Conservation (phyloP, 345 rosid species). For the Adansonia digitata region DNA sequence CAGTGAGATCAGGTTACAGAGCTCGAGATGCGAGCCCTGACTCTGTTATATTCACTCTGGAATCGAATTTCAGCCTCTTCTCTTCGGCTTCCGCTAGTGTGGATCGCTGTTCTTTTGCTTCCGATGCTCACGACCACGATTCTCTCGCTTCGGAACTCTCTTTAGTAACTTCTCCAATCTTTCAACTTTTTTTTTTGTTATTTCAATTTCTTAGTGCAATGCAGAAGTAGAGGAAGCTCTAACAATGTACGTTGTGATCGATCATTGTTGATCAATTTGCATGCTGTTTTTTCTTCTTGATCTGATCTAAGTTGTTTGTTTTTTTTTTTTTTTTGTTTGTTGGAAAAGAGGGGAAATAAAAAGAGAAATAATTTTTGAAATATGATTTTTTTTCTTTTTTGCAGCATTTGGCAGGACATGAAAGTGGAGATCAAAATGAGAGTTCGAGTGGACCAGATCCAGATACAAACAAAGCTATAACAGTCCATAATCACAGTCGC, state of each 20-base stretch:
- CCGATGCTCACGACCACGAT: constrained; percentile 69
- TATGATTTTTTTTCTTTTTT: background rate
- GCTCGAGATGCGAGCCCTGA: constrained; percentile 77
- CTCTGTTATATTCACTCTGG: constrained; percentile 72
- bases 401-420: constrained; percentile 64
- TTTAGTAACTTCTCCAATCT: constrained; percentile 30
- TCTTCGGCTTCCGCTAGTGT: constrained; percentile 88
- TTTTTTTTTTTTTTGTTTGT: background rate
- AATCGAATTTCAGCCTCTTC: constrained; percentile 76
- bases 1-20: constrained; percentile 30
- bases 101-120: constrained; percentile 83
- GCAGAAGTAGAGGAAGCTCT: background rate
- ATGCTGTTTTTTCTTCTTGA: background rate
- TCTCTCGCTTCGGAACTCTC: constrained; percentile 64
- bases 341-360: background rate
- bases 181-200: background rate
- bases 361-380: background rate
- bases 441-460: constrained; percentile 63
- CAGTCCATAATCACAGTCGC: constrained; percentile 44
- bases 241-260: background rate
- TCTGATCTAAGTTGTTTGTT: background rate
- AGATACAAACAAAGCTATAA: constrained; percentile 59
- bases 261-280: background rate
- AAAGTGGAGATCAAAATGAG: constrained; percentile 46
- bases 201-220: background rate